Evolutionary conservation across 106 monocot genomes (phyloP).

Genomic region (Acorus gramineus): DNA sequence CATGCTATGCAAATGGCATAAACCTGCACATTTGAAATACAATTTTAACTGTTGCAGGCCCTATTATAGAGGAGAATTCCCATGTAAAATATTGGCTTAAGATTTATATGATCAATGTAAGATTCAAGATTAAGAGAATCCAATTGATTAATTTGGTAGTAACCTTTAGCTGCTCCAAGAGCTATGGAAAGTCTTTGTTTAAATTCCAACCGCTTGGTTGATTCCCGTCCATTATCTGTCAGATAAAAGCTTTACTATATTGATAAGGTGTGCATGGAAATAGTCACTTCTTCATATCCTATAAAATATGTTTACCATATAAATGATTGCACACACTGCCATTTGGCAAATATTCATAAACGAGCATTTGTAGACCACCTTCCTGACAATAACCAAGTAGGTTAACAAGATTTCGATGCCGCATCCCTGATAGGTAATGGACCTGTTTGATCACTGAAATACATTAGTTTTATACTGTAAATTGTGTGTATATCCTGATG

Average conservation of each 20-base stretch:
- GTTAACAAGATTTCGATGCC: conserved; percentile 60
- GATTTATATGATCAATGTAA: no score
- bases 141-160: neutral
- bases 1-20: conserved; percentile 43
- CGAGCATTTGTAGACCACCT: conserved; percentile 53
- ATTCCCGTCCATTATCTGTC: conserved; percentile 23
- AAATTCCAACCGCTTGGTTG: conserved; percentile 44
- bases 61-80: no score
- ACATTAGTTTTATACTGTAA: no score
- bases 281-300: neutral
- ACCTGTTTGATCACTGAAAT: conserved; percentile 25
- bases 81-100: no score
- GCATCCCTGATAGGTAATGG: conserved; percentile 26
- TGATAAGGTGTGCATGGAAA: neutral
- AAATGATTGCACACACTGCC: conserved; percentile 54
- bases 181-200: conserved; percentile 69
- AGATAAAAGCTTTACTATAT: neutral
- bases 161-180: conserved; percentile 75
- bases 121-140: neutral
- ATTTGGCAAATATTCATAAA: conserved; percentile 67
- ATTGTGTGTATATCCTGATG: no score
- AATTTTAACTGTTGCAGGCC: neutral
- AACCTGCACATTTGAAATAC: conserved; percentile 22
- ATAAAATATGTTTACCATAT: conserved; percentile 36
- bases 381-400: conserved; percentile 76